Evolutionary conservation across 176 grass and related monocot genomes (phyloP).

Genomic region (Bromus sterilis): DNA sequence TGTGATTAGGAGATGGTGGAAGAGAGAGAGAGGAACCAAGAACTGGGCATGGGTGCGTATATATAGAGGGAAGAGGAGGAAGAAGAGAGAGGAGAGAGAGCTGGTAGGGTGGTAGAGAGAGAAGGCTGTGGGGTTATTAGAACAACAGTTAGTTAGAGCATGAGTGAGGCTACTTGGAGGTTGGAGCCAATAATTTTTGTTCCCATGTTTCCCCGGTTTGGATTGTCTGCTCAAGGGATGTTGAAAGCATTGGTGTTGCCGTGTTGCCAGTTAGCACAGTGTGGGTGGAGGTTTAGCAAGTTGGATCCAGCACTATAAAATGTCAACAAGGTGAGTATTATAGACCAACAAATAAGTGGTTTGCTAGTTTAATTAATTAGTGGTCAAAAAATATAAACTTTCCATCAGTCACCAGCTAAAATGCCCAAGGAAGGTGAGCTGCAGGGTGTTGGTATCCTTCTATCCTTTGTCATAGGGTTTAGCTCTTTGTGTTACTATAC

Average conservation of each 20-base stretch:
- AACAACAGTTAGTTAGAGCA: constrained; percentile 32
- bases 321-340: not conserved
- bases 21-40: constrained; percentile 40
- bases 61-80: constrained; percentile 18
- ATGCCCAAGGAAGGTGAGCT: not conserved
- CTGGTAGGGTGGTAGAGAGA: constrained; percentile 26
- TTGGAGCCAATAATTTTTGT: constrained; percentile 42
- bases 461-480: too few species aligned
- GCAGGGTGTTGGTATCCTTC: too few species aligned
- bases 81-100: not conserved
- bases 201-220: constrained; percentile 36
- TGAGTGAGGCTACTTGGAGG: constrained; percentile 36
- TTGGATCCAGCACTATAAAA: not conserved
- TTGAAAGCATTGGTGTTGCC: constrained; percentile 3
- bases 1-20: constrained; percentile 14
- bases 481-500: too few species aligned
- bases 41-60: constrained; percentile 10
- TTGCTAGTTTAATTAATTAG: not conserved
- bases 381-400: not conserved
- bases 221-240: constrained; percentile 23
- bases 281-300: not conserved
- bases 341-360: not conserved
- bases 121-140: constrained; percentile 10
- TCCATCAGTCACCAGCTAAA: not conserved
- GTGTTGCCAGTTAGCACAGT: not conserved